Base-by-base conservation (phyloP, 768 basidiomycete genomes). In the Ramaria rubella region DNA sequence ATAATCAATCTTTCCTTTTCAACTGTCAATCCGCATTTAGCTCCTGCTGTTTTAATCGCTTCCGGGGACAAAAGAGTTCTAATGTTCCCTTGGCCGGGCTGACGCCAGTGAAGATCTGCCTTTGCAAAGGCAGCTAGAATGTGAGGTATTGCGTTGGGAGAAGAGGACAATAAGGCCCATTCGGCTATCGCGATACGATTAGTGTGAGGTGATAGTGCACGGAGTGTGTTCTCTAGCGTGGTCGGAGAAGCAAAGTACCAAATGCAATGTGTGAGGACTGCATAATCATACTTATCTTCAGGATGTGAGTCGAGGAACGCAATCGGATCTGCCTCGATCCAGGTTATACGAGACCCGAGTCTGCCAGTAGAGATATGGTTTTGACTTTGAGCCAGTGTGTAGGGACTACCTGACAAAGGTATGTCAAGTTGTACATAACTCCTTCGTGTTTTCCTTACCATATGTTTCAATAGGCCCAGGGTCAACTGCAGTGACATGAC, bases 231-330 rank as follows among this genome's bases (percentile, higher is more conserved):
- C 19, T 46, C 24, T 55, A 75, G 56, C 38, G 63, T 61, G 19
- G 63, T 31, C 26, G 73, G 72, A n/a, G 69, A 65, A 43, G 70
- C 38, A 60, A 75, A 74, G 66, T 75, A 75, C 71, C 72, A 75
- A 36, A 68, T 61, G 62, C 69, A 70, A 59, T 69, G 67, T 5
- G 69, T 67, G 26, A 75, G 62, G 19, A 75, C 66, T 0, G 66
- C 71, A 38, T 66, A 63, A 61, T 72, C 70, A 60, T 63, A 75
- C 7, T 56, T 48, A 53, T 54, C 58, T 11, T 42, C 24, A 23
- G 45, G 21, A 38, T 60, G 52, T 4, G 60, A 53, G 1, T 29
- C 52, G 50, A 73, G 63, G 61, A 67, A 68, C 2, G 55, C 61
- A 49, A 69, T 59, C 5, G 73, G 68, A 24, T 70, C 63, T 12